Evolutionary conservation across 495 filamentous ascomycete genomes (phyloP).

Genomic region (Penicillium robsamsonii): DNA sequence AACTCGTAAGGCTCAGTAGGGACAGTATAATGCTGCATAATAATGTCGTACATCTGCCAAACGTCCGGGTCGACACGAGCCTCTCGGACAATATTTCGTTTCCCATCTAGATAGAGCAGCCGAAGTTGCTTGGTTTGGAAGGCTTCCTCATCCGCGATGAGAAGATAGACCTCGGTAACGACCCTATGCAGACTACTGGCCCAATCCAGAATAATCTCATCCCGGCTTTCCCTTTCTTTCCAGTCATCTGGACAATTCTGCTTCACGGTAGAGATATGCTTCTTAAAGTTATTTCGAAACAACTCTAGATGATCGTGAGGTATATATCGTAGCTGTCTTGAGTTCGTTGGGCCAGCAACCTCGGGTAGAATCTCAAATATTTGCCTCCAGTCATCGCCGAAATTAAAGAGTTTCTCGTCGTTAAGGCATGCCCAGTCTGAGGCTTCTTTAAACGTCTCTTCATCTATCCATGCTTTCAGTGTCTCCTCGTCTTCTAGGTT

Average conservation of each 20-base stretch:
- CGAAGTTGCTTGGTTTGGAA: constrained; percentile 2
- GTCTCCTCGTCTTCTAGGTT: constrained; percentile 6
- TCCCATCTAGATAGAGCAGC: constrained; percentile 5
- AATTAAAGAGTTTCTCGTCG: constrained; percentile 3
- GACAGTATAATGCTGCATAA: constrained; percentile 4
- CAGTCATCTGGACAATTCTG: constrained; percentile 4
- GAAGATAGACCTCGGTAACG: constrained; percentile 1
- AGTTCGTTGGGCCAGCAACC: constrained; percentile 2
- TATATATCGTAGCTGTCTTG: constrained; percentile 2
- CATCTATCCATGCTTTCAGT: constrained; percentile 5
- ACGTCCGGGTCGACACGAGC: constrained; percentile 3
- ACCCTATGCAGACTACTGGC: not conserved
- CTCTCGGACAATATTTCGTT: constrained; percentile 5
- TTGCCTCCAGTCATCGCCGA: not conserved
- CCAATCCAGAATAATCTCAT: not conserved
- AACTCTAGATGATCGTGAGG: constrained; percentile 2
- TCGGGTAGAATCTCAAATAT: constrained; percentile 3
- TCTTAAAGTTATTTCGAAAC: constrained; percentile 4
- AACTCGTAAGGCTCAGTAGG: not conserved
- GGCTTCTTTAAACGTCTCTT: constrained; percentile 5
- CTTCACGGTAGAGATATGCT: constrained; percentile 7
- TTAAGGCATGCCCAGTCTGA: constrained; percentile 3
- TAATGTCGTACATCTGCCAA: constrained; percentile 2
- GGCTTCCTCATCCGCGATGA: constrained; percentile 7
- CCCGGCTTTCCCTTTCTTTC: constrained; percentile 6